Conservation (phyloP, 1,284 basidiomycete species). For the Heliocybe sulcata region DNA sequence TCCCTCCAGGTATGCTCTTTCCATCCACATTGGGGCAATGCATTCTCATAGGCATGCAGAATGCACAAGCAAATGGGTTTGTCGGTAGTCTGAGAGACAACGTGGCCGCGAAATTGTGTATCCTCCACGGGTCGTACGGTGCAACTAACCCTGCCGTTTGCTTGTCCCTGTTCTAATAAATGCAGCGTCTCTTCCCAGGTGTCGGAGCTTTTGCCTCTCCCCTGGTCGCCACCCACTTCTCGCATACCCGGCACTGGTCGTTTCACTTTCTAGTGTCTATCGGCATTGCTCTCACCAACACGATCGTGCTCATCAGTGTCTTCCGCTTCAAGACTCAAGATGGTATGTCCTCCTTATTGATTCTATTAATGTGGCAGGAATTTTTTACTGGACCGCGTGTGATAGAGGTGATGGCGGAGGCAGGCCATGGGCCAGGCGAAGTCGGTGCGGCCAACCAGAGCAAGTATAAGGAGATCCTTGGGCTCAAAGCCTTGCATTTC, state of each 20-base stretch:
- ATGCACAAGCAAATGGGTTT: conserved; percentile 52
- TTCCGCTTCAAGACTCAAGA: conserved; percentile 48
- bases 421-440: conserved; percentile 30
- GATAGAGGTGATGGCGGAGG: conserved; percentile 22
- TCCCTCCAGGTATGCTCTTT: conserved; percentile 35
- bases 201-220: conserved; percentile 62
- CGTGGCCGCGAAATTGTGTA: conserved; percentile 40
- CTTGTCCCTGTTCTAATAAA: too few relatives aligned
- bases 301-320: conserved; percentile 32
- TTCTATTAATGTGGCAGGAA: background rate
- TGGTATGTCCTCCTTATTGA: conserved; percentile 23
- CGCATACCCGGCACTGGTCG: conserved; percentile 31
- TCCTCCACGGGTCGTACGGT: conserved; percentile 51
- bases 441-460: conserved; percentile 28
- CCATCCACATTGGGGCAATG: background rate
- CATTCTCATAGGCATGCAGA: conserved; percentile 25
- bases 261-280: conserved; percentile 60
- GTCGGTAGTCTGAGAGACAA: conserved; percentile 37
- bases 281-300: conserved; percentile 49
- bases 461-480: conserved; percentile 45
- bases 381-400: background rate
- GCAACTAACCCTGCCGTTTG: too few relatives aligned
- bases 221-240: conserved; percentile 62
- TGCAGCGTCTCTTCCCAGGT: conserved; percentile 28
- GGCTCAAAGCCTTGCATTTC: conserved; percentile 45